phyloP scores from a whole-genome alignment of 2,329 filamentous ascomycete genomes.

The Calonectria crousiana region DNA sequence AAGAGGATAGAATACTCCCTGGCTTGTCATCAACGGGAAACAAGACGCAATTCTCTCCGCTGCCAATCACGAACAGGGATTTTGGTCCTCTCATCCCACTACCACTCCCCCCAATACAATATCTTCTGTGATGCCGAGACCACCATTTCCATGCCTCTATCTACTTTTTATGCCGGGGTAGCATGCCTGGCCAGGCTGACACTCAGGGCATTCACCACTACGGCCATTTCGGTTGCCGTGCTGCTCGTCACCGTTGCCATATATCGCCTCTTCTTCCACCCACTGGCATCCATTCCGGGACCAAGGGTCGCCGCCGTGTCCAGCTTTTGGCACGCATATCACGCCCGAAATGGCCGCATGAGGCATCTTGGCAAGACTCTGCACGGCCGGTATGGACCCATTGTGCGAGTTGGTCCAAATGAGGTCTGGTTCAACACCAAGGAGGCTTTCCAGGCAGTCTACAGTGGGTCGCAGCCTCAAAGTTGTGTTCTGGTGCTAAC shows the following conservation, averaged over 20 bases:
- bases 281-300: conserved; percentile 59
- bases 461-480: conserved; percentile 50
- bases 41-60: not conserved
- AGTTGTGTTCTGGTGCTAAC: not conserved
- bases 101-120: not conserved
- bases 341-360: conserved; percentile 59
- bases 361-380: conserved; percentile 55
- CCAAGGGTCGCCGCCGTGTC: conserved; percentile 61
- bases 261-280: conserved; percentile 59
- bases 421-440: conserved; percentile 65
- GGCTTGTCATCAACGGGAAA: not conserved
- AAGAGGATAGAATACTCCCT: not conserved
- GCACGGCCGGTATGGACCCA: conserved; percentile 61
- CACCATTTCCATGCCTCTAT: conserved; percentile 23
- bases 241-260: conserved; percentile 34
- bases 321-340: conserved; percentile 61
- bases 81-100: not conserved
- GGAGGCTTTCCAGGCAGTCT: conserved; percentile 62
- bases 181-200: not conserved
- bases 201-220: not conserved
- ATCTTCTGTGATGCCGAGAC: conserved; percentile 27
- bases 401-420: conserved; percentile 66
- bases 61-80: not conserved
- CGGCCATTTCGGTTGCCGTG: conserved; percentile 24
- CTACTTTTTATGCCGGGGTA: conserved; percentile 17